phyloP scores from a whole-genome alignment of 2,329 filamentous ascomycete genomes.

The Ceratocystis destructans region DNA sequence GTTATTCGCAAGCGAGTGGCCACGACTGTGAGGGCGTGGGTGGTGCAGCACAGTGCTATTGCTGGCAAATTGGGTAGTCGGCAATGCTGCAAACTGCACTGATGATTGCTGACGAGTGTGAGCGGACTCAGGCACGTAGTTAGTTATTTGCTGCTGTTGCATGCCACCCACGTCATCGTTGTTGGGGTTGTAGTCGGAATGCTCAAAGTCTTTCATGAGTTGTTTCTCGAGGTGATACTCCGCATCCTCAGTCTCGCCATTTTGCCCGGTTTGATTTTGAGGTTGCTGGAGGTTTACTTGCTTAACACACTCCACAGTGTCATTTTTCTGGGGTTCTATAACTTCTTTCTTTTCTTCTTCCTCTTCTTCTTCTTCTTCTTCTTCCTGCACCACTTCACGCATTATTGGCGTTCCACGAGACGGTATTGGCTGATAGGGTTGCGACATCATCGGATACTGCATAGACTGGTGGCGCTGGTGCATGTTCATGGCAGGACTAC shows the following conservation, averaged over 20 bases:
- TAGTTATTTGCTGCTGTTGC: slow-evolving; percentile 17
- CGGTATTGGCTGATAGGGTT: slow-evolving; percentile 41
- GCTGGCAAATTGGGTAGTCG: slow-evolving; percentile 33
- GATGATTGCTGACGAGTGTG: slow-evolving; percentile 33
- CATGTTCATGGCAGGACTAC: slow-evolving; percentile 31
- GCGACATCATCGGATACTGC: slow-evolving; percentile 39
- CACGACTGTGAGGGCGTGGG: slow-evolving; percentile 58
- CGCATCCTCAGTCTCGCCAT: slow-evolving; percentile 57
- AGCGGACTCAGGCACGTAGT: slow-evolving; percentile 21
- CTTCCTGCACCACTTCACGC: slow-evolving; percentile 49
- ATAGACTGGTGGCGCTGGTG: slow-evolving; percentile 47
- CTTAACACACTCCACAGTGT: slow-evolving; percentile 24
- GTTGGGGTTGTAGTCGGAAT: slow-evolving; percentile 61
- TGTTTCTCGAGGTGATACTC: slow-evolving; percentile 75
- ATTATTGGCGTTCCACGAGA: slow-evolving; percentile 46
- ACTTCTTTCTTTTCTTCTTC: background rate
- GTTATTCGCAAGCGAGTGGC: slow-evolving; percentile 56
- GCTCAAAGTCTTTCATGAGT: slow-evolving; percentile 63
- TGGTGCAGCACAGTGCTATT: slow-evolving; percentile 50
- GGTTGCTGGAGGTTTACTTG: slow-evolving; percentile 37
- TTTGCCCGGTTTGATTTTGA: slow-evolving; percentile 51
- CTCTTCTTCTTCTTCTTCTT: slow-evolving; percentile 48
- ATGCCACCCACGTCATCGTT: slow-evolving; percentile 29
- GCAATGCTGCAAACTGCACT: slow-evolving; percentile 36
- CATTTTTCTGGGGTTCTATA: background rate